Base-by-base conservation (phyloP, 805 yeast species). In the Yamadazyma nakazawae region DNA sequence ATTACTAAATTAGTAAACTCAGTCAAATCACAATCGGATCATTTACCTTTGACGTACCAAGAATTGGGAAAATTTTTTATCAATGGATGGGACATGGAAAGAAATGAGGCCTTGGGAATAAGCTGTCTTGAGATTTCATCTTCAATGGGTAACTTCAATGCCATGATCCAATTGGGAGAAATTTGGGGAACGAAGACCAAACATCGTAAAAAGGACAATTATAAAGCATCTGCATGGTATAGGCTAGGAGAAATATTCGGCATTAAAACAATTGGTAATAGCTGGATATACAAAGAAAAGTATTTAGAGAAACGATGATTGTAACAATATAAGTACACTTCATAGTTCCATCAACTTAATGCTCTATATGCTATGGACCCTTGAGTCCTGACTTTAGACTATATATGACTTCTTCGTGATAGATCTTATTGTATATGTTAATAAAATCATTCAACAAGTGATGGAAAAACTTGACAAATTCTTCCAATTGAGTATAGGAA, bases 241-340 rank as follows among this genome's bases (percentile, higher is more conserved):
- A 70, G 91, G 36, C 64, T 80, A 28, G 85, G 88, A 13, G 89
- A 82, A 44, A 65, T 73, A 25, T 73, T 75, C 52, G 90, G 90
- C 3, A 76, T 76, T 18, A 76, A 73, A 52, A 64, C 82, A 46
- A 76, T 82, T 21, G 91, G 90, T 0, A 81, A 84, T 47, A 78
- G 82, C 49, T 85, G 92, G 92, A 83, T 85, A 31, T 80, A 84
- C 66, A 85, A 83, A 61, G 80, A 79, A 40, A 85, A 84, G 67
- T 85, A 85, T 32, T 40, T 45, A 10, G 45, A 40, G 17, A 42
- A 37, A 25, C 10, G 42, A 24, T 34, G 31, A 26, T 14, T 9
- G 37, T 34, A 34, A 30, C 8, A 30, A 34, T 34, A 34, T 6
- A 34, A 11, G 9, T 5, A 13, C 32, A 28, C n/a, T 28, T 28